Evolutionary conservation across 2,329 filamentous ascomycete species (phyloP).

Genomic region (Piedraia hortae): DNA sequence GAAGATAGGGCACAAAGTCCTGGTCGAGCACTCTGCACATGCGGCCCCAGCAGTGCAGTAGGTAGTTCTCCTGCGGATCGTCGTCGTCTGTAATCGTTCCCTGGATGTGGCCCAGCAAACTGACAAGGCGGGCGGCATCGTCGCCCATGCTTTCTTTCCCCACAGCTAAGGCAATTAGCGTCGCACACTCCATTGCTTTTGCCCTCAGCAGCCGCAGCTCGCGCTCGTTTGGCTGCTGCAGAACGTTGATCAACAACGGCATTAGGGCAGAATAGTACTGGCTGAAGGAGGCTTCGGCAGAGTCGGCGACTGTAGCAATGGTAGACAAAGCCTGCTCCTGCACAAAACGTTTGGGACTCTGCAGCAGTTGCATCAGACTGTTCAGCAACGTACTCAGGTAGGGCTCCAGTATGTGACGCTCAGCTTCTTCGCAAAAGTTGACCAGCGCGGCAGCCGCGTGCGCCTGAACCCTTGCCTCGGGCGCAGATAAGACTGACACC

Average conservation of each 20-base stretch:
- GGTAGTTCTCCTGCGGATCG: slow-evolving; percentile 85
- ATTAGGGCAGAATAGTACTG: slow-evolving; percentile 93
- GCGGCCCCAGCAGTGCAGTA: slow-evolving; percentile 95
- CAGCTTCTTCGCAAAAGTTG: slow-evolving; percentile 96
- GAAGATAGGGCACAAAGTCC: slow-evolving; percentile 80
- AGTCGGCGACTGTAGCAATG: slow-evolving; percentile 96
- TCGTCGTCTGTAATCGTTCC: slow-evolving; percentile 65
- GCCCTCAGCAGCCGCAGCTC: slow-evolving; percentile 75
- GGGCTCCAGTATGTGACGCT: slow-evolving; percentile 71
- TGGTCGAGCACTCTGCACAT: slow-evolving; percentile 86
- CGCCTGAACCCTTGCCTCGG: slow-evolving; percentile 81
- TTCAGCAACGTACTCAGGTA: slow-evolving; percentile 73
- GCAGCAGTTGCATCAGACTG: slow-evolving; percentile 63
- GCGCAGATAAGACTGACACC: slow-evolving; percentile 68
- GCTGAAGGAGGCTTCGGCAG: slow-evolving; percentile 76
- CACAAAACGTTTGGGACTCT: slow-evolving; percentile 81
- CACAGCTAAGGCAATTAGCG: slow-evolving; percentile 79
- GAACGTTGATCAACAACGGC: slow-evolving; percentile 73
- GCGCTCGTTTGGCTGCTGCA: slow-evolving; percentile 74
- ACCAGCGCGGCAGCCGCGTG: slow-evolving; percentile 93
- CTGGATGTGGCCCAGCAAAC: slow-evolving; percentile 69
- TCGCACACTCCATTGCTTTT: slow-evolving; percentile 98
- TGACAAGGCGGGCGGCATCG: slow-evolving; percentile 67
- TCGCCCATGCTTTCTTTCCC: slow-evolving; percentile 74
- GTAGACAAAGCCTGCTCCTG: slow-evolving; percentile 95